phyloP scores from a whole-genome alignment of 2,329 filamentous ascomycete species.

The Scytalidium sp. region DNA sequence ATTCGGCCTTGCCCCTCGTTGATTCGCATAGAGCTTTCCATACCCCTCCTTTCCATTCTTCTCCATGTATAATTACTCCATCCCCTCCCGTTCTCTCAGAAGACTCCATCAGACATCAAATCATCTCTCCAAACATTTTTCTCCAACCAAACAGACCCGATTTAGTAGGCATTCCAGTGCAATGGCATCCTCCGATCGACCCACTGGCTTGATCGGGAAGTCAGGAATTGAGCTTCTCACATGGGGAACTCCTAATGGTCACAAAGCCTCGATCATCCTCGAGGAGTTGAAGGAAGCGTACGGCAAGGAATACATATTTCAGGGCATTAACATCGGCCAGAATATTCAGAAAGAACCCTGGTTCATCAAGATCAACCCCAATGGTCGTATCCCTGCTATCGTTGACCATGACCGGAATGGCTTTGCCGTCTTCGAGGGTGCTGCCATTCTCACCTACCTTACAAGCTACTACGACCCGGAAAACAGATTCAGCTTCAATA shows the following conservation, averaged over 20 bases:
- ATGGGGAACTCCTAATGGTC: conserved; percentile 51
- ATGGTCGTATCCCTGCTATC: conserved; percentile 64
- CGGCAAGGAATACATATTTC: conserved; percentile 55
- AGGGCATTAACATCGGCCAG: conserved; percentile 55
- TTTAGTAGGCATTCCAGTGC: conserved; percentile 3
- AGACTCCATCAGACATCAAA: conserved; percentile 19
- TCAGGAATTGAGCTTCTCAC: conserved; percentile 65
- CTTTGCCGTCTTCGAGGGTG: conserved; percentile 70
- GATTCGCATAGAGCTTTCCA: not conserved
- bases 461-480: conserved; percentile 69
- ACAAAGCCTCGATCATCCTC: conserved; percentile 58
- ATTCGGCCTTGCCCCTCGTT: not conserved
- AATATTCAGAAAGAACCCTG: conserved; percentile 67
- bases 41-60: not conserved
- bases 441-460: conserved; percentile 72
- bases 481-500: conserved; percentile 60
- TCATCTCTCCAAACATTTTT: conserved; percentile 11
- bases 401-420: conserved; percentile 61
- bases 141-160: not conserved
- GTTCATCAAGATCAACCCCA: conserved; percentile 61
- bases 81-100: conserved; percentile 7
- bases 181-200: conserved; percentile 25
- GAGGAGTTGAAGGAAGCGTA: conserved; percentile 67
- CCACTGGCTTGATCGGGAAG: conserved; percentile 57
- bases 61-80: not conserved